Base-by-base conservation (phyloP, 2,329 filamentous ascomycete genomes). In the Massarina eburnea region DNA sequence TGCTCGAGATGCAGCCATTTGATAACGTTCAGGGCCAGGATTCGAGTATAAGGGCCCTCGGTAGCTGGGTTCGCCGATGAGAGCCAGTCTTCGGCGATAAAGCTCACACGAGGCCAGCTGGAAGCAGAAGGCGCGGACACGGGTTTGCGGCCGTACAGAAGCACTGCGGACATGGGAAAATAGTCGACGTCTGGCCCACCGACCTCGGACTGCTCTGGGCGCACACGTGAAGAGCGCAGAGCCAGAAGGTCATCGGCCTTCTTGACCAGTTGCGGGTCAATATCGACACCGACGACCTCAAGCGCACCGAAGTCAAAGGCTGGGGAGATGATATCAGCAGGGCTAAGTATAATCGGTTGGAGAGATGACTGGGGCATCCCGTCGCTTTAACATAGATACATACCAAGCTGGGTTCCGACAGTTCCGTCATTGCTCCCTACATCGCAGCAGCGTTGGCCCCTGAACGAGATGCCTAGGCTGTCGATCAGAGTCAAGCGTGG, bases 1-100 rank as follows among this genome's bases (percentile, higher is more conserved):
- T 68, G 66, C 48, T 67, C 59, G 22, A 70, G 58, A 46, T 70
- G 68, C 37, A 71, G 66, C 67, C 67, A 71, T 52, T 71, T 70
- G 48, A 70, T 63, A 44, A 71, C 67, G 43, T 65, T 70, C 52
- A 71, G 57, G 18, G 66, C 68, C 51, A 71, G 61, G 58, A 71
- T 68, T 33, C 67, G 57, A 46, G 70, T 52, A 54, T 64, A 70
- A 47, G 60, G 55, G 24, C 57, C 62, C 30, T 54, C 43, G 32
- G 53, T 49, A 26, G 49, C 57, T 50, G 51, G 58, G 51, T 57
- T 50, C 17, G 52, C 46, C 43, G 63, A 59, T 39, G 57, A 39
- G 46, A 58, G 56, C 59, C 62, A 71, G 56, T 71, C 67, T 39
- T 58, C 64, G 45, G 59, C 56, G 50, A 58, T 46, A 48, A 71